phyloP scores from a whole-genome alignment of 2,329 filamentous ascomycete genomes.

The Aspergillus quadricinctus region DNA sequence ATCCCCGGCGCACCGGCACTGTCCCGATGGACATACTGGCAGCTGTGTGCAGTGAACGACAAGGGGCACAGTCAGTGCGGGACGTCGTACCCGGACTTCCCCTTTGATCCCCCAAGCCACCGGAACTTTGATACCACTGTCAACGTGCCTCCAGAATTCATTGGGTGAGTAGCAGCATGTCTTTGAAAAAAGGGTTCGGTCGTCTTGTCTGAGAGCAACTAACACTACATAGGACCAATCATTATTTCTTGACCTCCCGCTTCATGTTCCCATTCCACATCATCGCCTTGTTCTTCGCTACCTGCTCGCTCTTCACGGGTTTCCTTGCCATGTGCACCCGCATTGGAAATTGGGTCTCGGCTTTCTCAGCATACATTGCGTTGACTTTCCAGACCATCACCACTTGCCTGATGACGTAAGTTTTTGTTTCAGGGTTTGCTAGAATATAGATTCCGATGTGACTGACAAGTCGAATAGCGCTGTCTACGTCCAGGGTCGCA shows the following conservation, averaged over 20 bases:
- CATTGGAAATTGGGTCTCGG: slow-evolving; percentile 49
- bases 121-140: slow-evolving; percentile 56
- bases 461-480: slow-evolving; percentile 42
- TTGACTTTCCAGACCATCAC: slow-evolving; percentile 57
- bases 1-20: slow-evolving; percentile 64
- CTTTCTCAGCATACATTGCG: slow-evolving; percentile 49
- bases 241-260: slow-evolving; percentile 79
- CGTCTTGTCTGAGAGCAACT: background rate
- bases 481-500: slow-evolving; percentile 55
- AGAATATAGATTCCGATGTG: background rate
- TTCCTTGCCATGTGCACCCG: slow-evolving; percentile 49
- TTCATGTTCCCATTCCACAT: slow-evolving; percentile 93
- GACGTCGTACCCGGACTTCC: slow-evolving; percentile 58
- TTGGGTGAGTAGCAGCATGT: slow-evolving; percentile 41
- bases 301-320: slow-evolving; percentile 43
- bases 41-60: slow-evolving; percentile 63
- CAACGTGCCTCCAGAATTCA: slow-evolving; percentile 52
- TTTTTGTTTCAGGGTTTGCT: slow-evolving; percentile 13
- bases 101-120: slow-evolving; percentile 55
- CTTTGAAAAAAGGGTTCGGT: slow-evolving; percentile 16
- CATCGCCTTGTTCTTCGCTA: slow-evolving; percentile 72
- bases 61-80: slow-evolving; percentile 61
- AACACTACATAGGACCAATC: slow-evolving; percentile 45
- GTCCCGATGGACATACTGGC: slow-evolving; percentile 89
- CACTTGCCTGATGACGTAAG: slow-evolving; percentile 60